These are phyloP conservation scores for Debaryomyces prosopidis DNA, from an alignment of 805 yeast genomes.

Conservation along the genomic window DNA sequence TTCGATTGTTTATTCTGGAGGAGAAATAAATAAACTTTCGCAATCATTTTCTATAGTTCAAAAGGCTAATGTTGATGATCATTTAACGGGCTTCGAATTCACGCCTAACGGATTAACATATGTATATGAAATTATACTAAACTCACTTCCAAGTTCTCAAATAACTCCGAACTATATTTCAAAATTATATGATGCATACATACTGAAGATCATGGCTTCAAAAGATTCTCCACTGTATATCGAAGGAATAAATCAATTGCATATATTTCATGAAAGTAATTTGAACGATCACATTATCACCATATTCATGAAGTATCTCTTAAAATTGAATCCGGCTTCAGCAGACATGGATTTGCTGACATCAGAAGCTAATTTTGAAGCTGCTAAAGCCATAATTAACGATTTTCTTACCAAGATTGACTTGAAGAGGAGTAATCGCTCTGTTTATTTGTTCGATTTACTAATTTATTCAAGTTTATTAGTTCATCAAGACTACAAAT, in stretches of 20 bases:
- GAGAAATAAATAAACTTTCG: conserved; percentile 11
- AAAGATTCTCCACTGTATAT: background rate
- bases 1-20: conserved; percentile 23
- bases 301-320: conserved; percentile 24
- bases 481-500: conserved; percentile 32
- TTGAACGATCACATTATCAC: conserved; percentile 19
- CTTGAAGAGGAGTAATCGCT: conserved; percentile 13
- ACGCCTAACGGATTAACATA: conserved; percentile 19
- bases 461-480: conserved; percentile 30
- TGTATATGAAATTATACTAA: conserved; percentile 25
- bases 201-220: conserved; percentile 4
- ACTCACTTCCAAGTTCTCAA: conserved; percentile 12
- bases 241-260: background rate
- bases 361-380: conserved; percentile 14
- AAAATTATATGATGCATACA: conserved; percentile 23
- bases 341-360: conserved; percentile 16
- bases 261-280: conserved; percentile 11
- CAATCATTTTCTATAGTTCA: conserved; percentile 16
- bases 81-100: conserved; percentile 20
- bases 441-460: conserved; percentile 27
- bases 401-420: conserved; percentile 20
- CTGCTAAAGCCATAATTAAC: conserved; percentile 26
- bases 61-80: conserved; percentile 32
- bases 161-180: conserved; percentile 16
- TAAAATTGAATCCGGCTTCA: conserved; percentile 20